Evolutionary conservation across 108 stramenopile species (phyloP), one percentile per base, ranked within the genome.

Genomic region (Skeletonema marinoi): DNA sequence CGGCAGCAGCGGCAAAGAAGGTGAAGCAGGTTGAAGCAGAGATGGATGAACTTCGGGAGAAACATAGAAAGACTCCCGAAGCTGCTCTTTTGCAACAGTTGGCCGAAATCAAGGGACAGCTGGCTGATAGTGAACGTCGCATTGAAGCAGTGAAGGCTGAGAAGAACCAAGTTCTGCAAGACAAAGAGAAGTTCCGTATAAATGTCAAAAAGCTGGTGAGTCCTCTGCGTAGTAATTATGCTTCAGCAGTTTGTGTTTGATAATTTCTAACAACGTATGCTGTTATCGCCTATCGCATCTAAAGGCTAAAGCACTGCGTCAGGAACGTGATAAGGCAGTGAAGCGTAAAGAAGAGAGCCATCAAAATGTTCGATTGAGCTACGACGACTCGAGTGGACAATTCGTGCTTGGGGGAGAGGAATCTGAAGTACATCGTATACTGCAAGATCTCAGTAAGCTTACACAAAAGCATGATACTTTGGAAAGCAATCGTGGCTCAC

Each of bases 171-270:
- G 60, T 75, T 13, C 21, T 63, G 13, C 31, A 75, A 16, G 85
- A 82, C 39, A 86, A 86, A 44, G 85, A 86, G 44, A 77, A 83
- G 50, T 78, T 81, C 62, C 79, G 85, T 9, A 50, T 82, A 54
- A 78, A 71, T 65, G 82, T 86, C 25, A 78, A 79, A 56, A 79
- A 68, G 64, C 41, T 82, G 70, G 80, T 74, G 30, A 66, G 80
- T 8, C n/a, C 50, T 60, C 13, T n/a, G 32, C n/a, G 30, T 13
- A 33, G 14, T 36, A 9, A 56, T 17, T 6, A 13, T 17, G 12
- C n/a, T n/a, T 46, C 16, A 46, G 11, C 16, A 4, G 30, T 41
- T 1, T 3, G 14, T 33, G 17, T 36, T 21, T 39, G 33, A 35
- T 35, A 35, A 36, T 1, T 36, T 36, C 36, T 36, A 36, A 36